Evolutionary conservation across 139 green algal genomes (phyloP).

Genomic region (Monoraphidium neglectum): DNA sequence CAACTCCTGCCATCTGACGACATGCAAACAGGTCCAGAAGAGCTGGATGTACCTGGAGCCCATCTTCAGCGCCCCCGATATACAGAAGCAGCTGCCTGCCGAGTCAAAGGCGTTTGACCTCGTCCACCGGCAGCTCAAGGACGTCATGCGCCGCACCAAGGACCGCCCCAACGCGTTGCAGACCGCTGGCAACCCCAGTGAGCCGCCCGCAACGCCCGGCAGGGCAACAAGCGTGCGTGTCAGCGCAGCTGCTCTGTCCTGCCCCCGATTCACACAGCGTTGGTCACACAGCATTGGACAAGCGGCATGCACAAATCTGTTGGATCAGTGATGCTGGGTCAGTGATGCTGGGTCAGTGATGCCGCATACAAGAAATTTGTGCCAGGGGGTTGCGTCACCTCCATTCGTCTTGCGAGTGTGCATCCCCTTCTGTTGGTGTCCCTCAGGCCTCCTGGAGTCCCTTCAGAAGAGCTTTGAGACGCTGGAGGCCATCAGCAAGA

Average conservation of each 20-base stretch:
- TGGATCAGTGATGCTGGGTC: no score
- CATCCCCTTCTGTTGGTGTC: slow-evolving; percentile 22
- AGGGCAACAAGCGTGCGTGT: no score
- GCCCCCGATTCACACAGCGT: no score
- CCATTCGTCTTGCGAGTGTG: no score
- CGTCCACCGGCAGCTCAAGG: slow-evolving; percentile 81
- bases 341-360: no score
- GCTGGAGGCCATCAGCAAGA: slow-evolving; percentile 87
- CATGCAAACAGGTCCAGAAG: slow-evolving; percentile 64
- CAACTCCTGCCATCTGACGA: no score
- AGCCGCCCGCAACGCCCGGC: no score
- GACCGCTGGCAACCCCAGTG: slow-evolving; percentile 29
- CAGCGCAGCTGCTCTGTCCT: no score
- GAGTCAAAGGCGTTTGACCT: slow-evolving; percentile 76
- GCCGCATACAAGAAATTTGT: no score
- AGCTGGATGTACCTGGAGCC: slow-evolving; percentile 90
- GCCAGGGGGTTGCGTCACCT: no score
- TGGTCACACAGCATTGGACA: no score
- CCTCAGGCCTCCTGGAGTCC: slow-evolving; percentile 57
- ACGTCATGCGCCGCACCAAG: slow-evolving; percentile 80
- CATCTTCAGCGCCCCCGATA: slow-evolving; percentile 85
- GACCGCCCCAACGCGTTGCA: slow-evolving; percentile 77
- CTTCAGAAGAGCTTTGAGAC: slow-evolving; percentile 80
- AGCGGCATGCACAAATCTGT: no score
- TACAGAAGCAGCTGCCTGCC: slow-evolving; percentile 82